phyloP scores from a whole-genome alignment of 208 protist genomes.

The Trypanosoma cruzi region DNA sequence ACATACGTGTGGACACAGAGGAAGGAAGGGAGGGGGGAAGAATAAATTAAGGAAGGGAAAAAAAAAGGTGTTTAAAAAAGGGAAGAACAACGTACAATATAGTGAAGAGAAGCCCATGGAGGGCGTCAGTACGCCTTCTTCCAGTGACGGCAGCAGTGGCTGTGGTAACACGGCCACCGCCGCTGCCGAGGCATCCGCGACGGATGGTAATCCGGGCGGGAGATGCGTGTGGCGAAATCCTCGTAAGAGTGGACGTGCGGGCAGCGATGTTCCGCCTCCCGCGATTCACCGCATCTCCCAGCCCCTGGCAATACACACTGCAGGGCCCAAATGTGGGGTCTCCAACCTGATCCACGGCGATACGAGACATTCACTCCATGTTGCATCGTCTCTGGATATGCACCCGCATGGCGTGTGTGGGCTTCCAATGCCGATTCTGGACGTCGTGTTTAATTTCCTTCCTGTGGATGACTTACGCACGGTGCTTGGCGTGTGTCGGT shows the following conservation, averaged over 20 bases:
- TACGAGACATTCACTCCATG: no score
- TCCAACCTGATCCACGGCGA: background rate
- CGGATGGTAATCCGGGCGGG: constrained; percentile 20
- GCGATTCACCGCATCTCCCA: constrained; percentile 8
- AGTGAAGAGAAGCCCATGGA: background rate
- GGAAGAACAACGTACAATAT: background rate
- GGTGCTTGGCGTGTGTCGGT: constrained; percentile 62
- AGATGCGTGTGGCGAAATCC: constrained; percentile 4
- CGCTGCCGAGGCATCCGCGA: constrained; percentile 9
- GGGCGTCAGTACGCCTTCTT: background rate
- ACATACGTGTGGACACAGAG: background rate
- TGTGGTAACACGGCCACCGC: background rate
- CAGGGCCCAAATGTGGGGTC: background rate
- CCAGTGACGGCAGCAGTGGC: background rate
- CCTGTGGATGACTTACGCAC: constrained; percentile 47
- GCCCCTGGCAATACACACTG: background rate
- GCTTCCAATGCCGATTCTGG: constrained; percentile 12
- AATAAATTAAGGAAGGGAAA: no score
- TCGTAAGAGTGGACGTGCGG: background rate
- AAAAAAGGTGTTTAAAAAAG: background rate
- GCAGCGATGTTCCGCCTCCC: background rate
- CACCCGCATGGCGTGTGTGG: background rate
- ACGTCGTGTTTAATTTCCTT: constrained; percentile 42
- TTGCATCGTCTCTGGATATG: background rate
- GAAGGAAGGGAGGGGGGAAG: background rate